Percentiles rank a stretch among this genome's conserved stretches.
Evolutionary conservation across 805 yeast genomes (phyloP).

Genomic region (Ogataea trehaloabstinens): DNA sequence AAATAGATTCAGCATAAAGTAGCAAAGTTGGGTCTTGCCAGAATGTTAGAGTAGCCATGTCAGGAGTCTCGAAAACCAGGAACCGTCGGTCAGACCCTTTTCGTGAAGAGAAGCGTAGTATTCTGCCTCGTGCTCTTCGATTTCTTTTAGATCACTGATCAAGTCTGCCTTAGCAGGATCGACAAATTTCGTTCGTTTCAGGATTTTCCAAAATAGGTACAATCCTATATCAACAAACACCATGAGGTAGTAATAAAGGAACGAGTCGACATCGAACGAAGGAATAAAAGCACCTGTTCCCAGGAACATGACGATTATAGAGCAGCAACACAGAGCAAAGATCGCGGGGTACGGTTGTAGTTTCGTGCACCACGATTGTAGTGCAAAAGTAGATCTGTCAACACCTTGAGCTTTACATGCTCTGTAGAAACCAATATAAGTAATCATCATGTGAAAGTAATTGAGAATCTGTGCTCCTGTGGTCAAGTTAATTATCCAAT

Average conservation of each 20-base stretch:
- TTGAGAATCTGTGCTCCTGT: constrained; percentile 31
- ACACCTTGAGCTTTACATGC: constrained; percentile 60
- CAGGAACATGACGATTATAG: constrained; percentile 35
- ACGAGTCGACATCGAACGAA: constrained; percentile 36
- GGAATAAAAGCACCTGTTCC: constrained; percentile 43
- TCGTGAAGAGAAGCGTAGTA: too few species aligned
- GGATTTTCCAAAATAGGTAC: constrained; percentile 36
- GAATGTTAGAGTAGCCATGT: too few species aligned
- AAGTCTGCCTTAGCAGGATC: constrained; percentile 48
- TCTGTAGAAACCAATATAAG: constrained; percentile 61
- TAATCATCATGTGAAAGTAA: constrained; percentile 36
- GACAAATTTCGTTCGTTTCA: constrained; percentile 38
- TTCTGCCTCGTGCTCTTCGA: constrained; percentile 39
- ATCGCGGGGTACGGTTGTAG: constrained; percentile 36
- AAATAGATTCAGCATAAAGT: too few species aligned
- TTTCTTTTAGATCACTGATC: constrained; percentile 41
- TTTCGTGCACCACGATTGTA: constrained; percentile 47
- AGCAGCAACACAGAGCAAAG: constrained; percentile 28
- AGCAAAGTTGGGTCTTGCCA: too few species aligned
- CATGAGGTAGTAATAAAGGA: constrained; percentile 44
- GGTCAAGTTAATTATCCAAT: constrained; percentile 32
- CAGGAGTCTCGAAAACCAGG: too few species aligned
- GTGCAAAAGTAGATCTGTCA: constrained; percentile 42
- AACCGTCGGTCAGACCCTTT: too few species aligned
- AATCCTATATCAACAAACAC: constrained; percentile 39